Conservation (phyloP, 805 yeast species). For the Candida koratica region DNA sequence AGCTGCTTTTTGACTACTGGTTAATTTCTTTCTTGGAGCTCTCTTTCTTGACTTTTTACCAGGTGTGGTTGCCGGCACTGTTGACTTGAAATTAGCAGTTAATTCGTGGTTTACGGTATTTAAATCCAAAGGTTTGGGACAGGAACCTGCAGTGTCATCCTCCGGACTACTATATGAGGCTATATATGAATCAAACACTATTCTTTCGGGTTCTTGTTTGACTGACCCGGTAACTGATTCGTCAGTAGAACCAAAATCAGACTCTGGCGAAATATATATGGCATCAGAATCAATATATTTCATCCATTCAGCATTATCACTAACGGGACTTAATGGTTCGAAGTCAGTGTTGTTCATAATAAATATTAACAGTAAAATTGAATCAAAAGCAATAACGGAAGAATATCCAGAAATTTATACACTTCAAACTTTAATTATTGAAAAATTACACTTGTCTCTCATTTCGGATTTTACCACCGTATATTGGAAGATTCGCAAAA, state of each 20-base stretch:
- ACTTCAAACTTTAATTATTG: too few relatives aligned
- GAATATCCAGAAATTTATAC: not conserved
- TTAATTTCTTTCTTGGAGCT: slow-evolving; percentile 52
- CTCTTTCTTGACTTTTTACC: slow-evolving; percentile 25
- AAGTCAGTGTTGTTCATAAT: not conserved
- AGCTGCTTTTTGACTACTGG: slow-evolving; percentile 61
- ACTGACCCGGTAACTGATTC: slow-evolving; percentile 2
- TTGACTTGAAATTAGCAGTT: not conserved
- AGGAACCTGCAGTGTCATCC: slow-evolving; percentile 1
- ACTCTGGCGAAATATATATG: slow-evolving; percentile 3
- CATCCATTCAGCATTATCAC: slow-evolving; percentile 16
- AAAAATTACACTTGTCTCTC: too few relatives aligned
- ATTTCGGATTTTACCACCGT: too few relatives aligned
- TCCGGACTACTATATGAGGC: slow-evolving; percentile 5
- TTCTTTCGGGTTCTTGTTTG: slow-evolving; percentile 6
- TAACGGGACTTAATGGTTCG: slow-evolving; percentile 12
- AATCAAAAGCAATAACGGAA: too few relatives aligned
- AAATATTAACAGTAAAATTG: too few relatives aligned
- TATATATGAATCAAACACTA: slow-evolving; percentile 5
- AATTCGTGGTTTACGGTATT: slow-evolving; percentile 13
- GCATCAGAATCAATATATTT: slow-evolving; percentile 9
- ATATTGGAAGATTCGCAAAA: too few relatives aligned
- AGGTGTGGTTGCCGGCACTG: not conserved
- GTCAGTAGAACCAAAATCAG: slow-evolving; percentile 1
- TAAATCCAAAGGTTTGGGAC: slow-evolving; percentile 6